Percentiles rank a stretch among this genome's conserved stretches.
These are phyloP conservation scores for Astrephomene gubernaculifera DNA, from an alignment of 139 green algal species.

Conservation along the genomic window DNA sequence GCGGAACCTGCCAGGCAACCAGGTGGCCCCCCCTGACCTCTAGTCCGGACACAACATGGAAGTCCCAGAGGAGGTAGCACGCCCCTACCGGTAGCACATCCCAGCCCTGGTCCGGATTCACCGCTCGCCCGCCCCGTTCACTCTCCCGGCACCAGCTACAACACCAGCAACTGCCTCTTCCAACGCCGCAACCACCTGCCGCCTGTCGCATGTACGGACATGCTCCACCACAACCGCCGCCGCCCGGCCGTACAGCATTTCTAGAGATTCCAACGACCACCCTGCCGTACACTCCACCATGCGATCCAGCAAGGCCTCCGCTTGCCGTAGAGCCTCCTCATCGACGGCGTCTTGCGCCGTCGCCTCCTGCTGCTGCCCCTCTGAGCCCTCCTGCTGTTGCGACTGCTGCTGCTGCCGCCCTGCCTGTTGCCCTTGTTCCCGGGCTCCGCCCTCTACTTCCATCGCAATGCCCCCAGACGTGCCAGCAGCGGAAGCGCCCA, in stretches of 20 bases:
- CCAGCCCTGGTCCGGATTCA: too few species aligned
- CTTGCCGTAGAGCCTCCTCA: neutral
- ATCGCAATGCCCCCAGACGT: too few species aligned
- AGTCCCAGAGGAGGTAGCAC: too few species aligned
- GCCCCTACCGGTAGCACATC: too few species aligned
- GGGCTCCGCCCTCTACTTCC: too few species aligned
- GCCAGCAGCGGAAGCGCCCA: neutral
- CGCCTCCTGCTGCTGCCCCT: neutral
- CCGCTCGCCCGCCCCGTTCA: neutral
- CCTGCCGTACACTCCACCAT: slow-evolving; percentile 46
- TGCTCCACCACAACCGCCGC: slow-evolving; percentile 46
- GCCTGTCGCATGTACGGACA: slow-evolving; percentile 23
- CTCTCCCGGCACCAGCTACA: neutral
- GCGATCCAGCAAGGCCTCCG: slow-evolving; percentile 38
- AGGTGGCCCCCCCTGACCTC: too few species aligned
- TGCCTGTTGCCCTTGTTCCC: neutral
- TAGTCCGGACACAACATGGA: too few species aligned
- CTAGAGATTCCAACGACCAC: slow-evolving; percentile 51
- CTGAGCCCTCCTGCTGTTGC: neutral
- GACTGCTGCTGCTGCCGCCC: neutral
- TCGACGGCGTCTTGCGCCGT: neutral
- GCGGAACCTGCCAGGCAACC: too few species aligned
- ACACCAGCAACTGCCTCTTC: neutral
- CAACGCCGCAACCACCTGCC: slow-evolving; percentile 38
- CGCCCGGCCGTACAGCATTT: slow-evolving; percentile 56